Percentiles rank a stretch among this genome's conserved stretches.
Conservation (phyloP, 2,329 filamentous ascomycete genomes). For the Coniochaeta sp. region DNA sequence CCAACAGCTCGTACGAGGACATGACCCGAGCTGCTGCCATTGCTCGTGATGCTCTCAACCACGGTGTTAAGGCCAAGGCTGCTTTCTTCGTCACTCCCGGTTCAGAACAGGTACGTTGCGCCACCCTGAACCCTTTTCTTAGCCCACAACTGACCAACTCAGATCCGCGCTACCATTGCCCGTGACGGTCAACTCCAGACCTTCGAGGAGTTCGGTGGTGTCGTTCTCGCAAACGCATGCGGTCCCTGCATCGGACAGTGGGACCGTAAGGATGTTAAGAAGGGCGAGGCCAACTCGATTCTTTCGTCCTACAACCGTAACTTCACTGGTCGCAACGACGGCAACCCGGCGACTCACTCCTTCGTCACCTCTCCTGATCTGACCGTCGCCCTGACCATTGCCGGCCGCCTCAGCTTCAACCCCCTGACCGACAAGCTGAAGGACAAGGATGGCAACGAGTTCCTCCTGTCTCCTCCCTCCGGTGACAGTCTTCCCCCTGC, state of each 20-base stretch:
- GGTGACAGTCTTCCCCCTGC: constrained; percentile 71
- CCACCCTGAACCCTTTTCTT: no score
- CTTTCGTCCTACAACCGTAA: constrained; percentile 99
- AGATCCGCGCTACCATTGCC: constrained; percentile 88
- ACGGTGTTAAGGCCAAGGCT: constrained; percentile 89
- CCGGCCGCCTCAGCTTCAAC: constrained; percentile 67
- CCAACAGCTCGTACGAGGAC: constrained; percentile 79
- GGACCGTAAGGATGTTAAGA: constrained; percentile 89
- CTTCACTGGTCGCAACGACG: constrained; percentile 90
- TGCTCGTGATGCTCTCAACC: constrained; percentile 80
- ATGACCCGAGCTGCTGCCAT: constrained; percentile 93
- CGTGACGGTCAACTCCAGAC: constrained; percentile 88
- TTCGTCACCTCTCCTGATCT: constrained; percentile 55
- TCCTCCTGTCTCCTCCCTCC: constrained; percentile 72
- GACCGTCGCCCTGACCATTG: constrained; percentile 31
- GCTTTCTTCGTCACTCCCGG: constrained; percentile 93
- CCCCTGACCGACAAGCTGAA: constrained; percentile 86
- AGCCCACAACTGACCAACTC: constrained; percentile 24
- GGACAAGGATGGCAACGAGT: constrained; percentile 94
- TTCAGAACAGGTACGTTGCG: no score
- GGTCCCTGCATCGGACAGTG: constrained; percentile 91
- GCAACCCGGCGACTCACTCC: constrained; percentile 78
- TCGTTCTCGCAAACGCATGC: constrained; percentile 92
- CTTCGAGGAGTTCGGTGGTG: constrained; percentile 91
- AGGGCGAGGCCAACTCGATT: constrained; percentile 94